Evolutionary conservation across 495 filamentous ascomycete species (phyloP).

Genomic region (Penicillium crystallinum): DNA sequence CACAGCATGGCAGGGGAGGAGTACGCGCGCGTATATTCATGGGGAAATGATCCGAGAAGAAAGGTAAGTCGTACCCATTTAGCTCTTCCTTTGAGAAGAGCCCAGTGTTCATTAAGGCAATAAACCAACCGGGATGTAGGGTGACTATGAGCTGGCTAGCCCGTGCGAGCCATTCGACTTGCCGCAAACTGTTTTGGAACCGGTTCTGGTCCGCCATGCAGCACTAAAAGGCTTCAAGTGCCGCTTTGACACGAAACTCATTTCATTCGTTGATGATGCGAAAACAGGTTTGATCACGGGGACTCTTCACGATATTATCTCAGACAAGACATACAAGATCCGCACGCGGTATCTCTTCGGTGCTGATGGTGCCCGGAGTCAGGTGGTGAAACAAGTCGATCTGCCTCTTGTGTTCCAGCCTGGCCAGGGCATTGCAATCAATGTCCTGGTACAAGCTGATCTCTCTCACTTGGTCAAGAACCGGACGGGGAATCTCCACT

Average conservation of each 20-base stretch:
- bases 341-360: constrained; percentile 53
- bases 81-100: neutral
- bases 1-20: constrained; percentile 51
- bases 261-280: constrained; percentile 24
- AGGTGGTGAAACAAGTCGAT: constrained; percentile 43
- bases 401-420: constrained; percentile 48
- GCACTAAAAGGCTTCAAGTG: constrained; percentile 35
- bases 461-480: constrained; percentile 44
- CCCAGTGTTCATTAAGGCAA: neutral
- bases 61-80: constrained; percentile 16
- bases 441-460: constrained; percentile 49
- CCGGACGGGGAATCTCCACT: constrained; percentile 53
- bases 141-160: constrained; percentile 48
- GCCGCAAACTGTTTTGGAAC: constrained; percentile 50
- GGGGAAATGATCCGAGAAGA: constrained; percentile 45
- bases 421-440: constrained; percentile 50
- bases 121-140: constrained; percentile 19
- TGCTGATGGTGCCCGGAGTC: constrained; percentile 51
- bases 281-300: constrained; percentile 29
- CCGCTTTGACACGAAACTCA: constrained; percentile 40
- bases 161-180: constrained; percentile 45
- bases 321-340: constrained; percentile 36
- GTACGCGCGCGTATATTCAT: constrained; percentile 47
- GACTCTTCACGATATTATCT: constrained; percentile 34
- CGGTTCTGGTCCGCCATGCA: constrained; percentile 44